Evolutionary conservation across 208 protist genomes (phyloP).

Genomic region (Acanthamoeba lenticulata): DNA sequence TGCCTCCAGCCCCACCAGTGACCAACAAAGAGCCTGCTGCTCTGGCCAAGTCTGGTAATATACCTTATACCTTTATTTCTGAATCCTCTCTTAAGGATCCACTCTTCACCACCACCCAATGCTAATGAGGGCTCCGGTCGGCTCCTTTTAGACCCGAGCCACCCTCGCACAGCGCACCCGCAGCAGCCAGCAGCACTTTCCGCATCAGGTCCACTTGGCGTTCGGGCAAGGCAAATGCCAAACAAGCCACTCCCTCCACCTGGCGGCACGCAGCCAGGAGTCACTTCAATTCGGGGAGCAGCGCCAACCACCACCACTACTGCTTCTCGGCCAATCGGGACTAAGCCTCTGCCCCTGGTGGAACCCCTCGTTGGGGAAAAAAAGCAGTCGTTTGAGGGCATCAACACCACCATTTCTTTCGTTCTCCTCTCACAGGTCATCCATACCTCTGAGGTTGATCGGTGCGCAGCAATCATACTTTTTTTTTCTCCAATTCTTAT

Average conservation of each 20-base stretch:
- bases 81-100: too few relatives aligned
- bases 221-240: neutral
- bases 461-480: neutral
- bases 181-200: too few relatives aligned
- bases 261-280: neutral
- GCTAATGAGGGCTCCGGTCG: too few relatives aligned
- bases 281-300: too few relatives aligned
- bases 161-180: too few relatives aligned
- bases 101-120: too few relatives aligned
- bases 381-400: neutral
- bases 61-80: too few relatives aligned
- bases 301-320: too few relatives aligned
- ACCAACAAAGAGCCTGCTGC: neutral
- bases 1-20: neutral
- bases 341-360: neutral
- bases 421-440: neutral
- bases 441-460: neutral
- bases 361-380: neutral
- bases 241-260: conserved; percentile 27
- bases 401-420: conserved; percentile 24
- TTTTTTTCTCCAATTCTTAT: neutral
- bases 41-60: neutral
- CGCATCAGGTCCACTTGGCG: too few relatives aligned
- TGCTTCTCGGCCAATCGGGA: too few relatives aligned
- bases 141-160: neutral